Percentiles rank a stretch among this genome's conserved stretches.
phyloP scores from a whole-genome alignment of 139 green algal species.

The Raphidocelis subcapitata region DNA sequence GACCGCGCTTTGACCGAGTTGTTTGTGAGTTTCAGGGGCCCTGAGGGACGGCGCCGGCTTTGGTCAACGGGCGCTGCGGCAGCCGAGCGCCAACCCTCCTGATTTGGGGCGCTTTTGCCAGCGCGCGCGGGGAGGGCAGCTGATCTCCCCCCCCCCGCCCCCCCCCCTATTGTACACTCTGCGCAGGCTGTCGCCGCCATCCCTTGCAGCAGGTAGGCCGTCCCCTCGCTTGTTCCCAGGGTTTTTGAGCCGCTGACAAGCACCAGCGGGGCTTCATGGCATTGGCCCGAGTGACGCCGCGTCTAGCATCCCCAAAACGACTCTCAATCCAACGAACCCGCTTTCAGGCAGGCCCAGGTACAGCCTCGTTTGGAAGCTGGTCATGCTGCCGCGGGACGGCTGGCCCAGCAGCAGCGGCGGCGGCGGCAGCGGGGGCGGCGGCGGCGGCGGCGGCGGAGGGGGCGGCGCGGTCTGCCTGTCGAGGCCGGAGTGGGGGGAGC shows the following conservation, averaged over 20 bases:
- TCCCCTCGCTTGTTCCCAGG: no score
- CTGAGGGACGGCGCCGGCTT: no score
- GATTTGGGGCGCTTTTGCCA: no score
- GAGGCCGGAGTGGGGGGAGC: slow-evolving; percentile 48
- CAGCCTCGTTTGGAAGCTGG: slow-evolving; percentile 74
- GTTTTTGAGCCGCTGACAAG: no score
- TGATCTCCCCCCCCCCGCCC: background rate
- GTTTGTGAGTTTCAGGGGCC: no score
- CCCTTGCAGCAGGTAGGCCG: no score
- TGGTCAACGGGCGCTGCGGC: no score
- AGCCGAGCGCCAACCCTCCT: no score
- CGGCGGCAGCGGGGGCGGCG: background rate
- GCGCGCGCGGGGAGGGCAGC: no score
- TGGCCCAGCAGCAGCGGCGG: background rate
- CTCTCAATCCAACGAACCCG: slow-evolving; percentile 42
- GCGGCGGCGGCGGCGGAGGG: background rate
- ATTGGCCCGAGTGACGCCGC: no score
- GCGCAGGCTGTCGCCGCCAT: slow-evolving; percentile 12
- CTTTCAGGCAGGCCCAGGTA: slow-evolving; percentile 47
- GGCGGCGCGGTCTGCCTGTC: slow-evolving; percentile 26
- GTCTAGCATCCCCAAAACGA: background rate
- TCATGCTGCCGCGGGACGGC: slow-evolving; percentile 44
- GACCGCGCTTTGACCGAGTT: no score
- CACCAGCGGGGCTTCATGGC: no score
- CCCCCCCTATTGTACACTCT: background rate